Evolutionary conservation across 768 basidiomycete species (phyloP), one percentile per base, ranked within the genome.

Genomic region (Galerina marginata): DNA sequence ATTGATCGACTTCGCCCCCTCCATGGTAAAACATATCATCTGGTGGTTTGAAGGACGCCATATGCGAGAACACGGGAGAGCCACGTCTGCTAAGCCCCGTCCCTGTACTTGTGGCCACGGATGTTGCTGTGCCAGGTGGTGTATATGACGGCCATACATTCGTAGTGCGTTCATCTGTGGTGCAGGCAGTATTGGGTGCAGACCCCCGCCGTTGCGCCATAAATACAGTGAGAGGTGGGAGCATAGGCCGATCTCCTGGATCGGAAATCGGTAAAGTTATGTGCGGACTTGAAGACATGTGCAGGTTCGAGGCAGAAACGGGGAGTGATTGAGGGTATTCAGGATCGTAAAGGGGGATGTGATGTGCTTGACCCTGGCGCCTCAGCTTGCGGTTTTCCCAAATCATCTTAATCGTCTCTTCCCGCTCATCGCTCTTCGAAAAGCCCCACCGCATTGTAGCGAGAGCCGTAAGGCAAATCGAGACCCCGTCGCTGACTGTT

Each of bases 381-480:
- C 71, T 66, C 38, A 69, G 70, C 63, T 80, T 80, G 44, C 76
- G 77, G 59, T 75, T 77, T 47, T 84, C 78, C 82, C 83, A 83
- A 10, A 84, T 73, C 71, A 80, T 70, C 64, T 79, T 81, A 48
- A 93, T 76, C 0, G 84, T 85, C 58, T 86, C 85, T 67, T 87
- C 84, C 39, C 86, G 80, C 67, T 93, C 92, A 60, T 89, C 87
- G 58, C 84, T 87, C 69, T 87, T 88, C 6, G 89, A 89, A 71
- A 84, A 90, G 4, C 81, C 83, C 95, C 95, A 97, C 10, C 86
- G 84, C 84, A 95, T 91, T 69, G 91, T 86, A 3, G 83, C 72
- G n/a, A 96, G 81, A 9, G 93, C 93, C 5, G 83, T 79, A 4
- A 95, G 76, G 68, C 92, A 96, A 9, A 86, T 72, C 29, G 75